A percentile compares a stretch with the other conserved stretches of the same genome.
Evolutionary conservation across 495 filamentous ascomycete genomes (phyloP).

Genomic region (Chaetomidium leptoderma): DNA sequence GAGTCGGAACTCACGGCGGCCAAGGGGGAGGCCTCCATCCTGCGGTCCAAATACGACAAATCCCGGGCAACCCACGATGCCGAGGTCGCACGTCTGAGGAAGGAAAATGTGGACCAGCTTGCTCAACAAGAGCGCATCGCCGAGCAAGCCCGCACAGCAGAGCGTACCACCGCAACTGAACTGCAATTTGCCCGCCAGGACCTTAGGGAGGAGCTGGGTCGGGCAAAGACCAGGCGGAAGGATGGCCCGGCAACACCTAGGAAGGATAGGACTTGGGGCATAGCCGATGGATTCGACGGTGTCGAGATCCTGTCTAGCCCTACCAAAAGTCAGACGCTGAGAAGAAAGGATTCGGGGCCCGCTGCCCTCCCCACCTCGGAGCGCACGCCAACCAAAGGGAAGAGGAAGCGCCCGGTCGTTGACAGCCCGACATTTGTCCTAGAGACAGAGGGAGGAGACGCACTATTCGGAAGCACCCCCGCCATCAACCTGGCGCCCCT

Average conservation of each 20-base stretch:
- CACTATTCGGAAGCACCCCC: not conserved
- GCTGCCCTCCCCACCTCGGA: constrained; percentile 37
- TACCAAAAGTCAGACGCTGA: constrained; percentile 35
- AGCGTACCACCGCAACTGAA: constrained; percentile 45
- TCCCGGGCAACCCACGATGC: constrained; percentile 35
- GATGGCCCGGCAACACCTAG: constrained; percentile 44
- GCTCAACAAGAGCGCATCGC: constrained; percentile 44
- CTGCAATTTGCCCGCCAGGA: constrained; percentile 52
- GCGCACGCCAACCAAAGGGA: constrained; percentile 47
- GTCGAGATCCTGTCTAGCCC: constrained; percentile 47
- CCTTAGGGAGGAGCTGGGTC: constrained; percentile 45
- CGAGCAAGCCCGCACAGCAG: constrained; percentile 44
- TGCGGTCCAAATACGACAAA: constrained; percentile 51
- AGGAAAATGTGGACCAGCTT: constrained; percentile 43
- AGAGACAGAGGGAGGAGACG: constrained; percentile 38
- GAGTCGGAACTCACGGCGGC: constrained; percentile 42
- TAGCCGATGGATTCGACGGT: constrained; percentile 53
- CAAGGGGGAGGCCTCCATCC: constrained; percentile 49
- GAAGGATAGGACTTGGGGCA: constrained; percentile 43
- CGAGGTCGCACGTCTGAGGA: constrained; percentile 43
- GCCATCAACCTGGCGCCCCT: not conserved
- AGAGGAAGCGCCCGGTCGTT: constrained; percentile 47
- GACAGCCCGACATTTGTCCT: constrained; percentile 49
- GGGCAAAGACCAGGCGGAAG: constrained; percentile 36
- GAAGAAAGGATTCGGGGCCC: constrained; percentile 33